phyloP scores from a whole-genome alignment of 2,329 filamentous ascomycete genomes.

The Ilyonectria robusta region DNA sequence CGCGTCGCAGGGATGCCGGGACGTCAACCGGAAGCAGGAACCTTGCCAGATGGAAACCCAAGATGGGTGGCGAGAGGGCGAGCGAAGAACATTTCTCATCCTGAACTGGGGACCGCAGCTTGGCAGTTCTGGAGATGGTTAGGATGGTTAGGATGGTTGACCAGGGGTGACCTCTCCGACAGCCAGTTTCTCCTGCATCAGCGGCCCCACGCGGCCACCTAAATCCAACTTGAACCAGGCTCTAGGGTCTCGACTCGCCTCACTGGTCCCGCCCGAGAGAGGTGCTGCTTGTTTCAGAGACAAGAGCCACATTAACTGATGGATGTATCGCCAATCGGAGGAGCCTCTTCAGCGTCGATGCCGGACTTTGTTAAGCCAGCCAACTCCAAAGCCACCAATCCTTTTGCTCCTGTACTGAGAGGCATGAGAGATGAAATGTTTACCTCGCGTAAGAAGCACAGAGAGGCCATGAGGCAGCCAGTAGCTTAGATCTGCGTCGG shows the following conservation, averaged over 20 bases:
- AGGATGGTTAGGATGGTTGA: not conserved
- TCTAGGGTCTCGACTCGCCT: too few species aligned
- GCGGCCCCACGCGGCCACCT: too few species aligned
- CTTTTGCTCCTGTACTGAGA: too few species aligned
- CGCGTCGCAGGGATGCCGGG: not conserved
- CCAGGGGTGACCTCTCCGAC: not conserved
- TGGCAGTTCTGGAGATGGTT: not conserved
- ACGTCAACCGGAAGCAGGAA: not conserved
- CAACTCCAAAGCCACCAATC: too few species aligned
- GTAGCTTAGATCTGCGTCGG: conserved; percentile 8
- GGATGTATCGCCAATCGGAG: too few species aligned
- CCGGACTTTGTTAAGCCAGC: too few species aligned
- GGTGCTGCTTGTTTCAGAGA: too few species aligned
- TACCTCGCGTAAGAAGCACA: not conserved
- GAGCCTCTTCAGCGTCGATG: too few species aligned
- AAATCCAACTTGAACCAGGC: too few species aligned
- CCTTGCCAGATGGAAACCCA: conserved; percentile 1
- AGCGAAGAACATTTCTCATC: not conserved
- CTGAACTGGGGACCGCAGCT: not conserved
- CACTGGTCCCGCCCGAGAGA: too few species aligned
- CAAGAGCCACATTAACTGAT: too few species aligned
- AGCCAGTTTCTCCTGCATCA: not conserved
- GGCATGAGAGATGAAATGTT: not conserved
- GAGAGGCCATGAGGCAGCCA: not conserved
- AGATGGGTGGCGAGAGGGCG: not conserved